These are phyloP conservation scores for Globisporangium cylindrosporum DNA, from an alignment of 352 stramenopile species.

Conservation along the genomic window DNA sequence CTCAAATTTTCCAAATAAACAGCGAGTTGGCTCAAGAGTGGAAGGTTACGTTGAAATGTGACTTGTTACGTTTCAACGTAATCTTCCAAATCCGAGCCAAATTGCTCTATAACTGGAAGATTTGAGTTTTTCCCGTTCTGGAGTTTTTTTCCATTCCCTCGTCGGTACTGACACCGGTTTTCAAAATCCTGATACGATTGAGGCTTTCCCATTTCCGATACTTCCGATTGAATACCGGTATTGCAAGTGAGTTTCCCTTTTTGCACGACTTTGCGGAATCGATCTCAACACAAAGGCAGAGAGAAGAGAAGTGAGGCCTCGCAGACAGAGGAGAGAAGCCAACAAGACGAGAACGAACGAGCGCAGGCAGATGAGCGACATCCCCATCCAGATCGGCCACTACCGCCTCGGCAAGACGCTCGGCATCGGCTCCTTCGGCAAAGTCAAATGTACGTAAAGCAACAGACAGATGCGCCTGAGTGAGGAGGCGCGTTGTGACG, in stretches of 20 bases:
- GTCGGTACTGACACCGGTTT: no score
- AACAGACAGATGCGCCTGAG: neutral
- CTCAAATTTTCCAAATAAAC: no score
- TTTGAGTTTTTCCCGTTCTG: no score
- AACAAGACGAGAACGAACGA: neutral
- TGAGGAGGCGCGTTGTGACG: neutral
- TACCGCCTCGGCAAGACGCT: conserved; percentile 99
- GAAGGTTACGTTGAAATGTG: no score
- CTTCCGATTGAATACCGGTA: neutral
- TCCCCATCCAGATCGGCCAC: conserved; percentile 94
- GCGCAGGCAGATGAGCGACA: conserved; percentile 57
- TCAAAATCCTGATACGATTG: no score
- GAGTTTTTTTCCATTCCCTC: no score
- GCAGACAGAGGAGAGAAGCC: neutral
- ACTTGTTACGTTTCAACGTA: no score
- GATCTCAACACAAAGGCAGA: neutral
- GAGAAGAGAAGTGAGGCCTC: neutral
- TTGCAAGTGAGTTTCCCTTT: neutral
- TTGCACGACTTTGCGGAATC: neutral
- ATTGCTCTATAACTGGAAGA: no score
- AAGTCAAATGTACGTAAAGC: conserved; percentile 93
- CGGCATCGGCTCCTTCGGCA: conserved; percentile 99
- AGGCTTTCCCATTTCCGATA: neutral
- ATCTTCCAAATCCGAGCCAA: no score
- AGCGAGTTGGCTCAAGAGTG: no score